Percentiles rank a stretch among this genome's conserved stretches.
Evolutionary conservation across 768 basidiomycete species (phyloP).

Genomic region (Mycena chlorophos): DNA sequence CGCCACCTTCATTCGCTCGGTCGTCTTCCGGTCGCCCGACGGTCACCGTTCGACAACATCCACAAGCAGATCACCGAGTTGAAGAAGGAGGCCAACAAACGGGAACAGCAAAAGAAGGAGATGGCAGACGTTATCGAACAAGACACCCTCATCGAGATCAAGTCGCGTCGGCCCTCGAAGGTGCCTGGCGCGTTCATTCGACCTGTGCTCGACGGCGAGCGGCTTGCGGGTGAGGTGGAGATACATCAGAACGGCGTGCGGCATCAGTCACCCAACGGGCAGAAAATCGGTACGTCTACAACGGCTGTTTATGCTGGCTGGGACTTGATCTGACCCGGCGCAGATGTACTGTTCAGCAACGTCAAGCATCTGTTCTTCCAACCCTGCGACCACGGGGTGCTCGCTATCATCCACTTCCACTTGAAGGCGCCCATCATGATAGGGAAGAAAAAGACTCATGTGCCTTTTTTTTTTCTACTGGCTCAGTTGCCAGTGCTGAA

Average conservation of each 20-base stretch:
- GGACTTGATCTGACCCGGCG: not conserved
- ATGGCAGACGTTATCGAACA: constrained; percentile 98
- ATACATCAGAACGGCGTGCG: constrained; percentile 97
- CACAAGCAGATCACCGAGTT: constrained; percentile 91
- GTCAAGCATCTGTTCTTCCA: constrained; percentile 99
- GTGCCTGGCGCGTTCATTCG: constrained; percentile 91
- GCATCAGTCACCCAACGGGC: constrained; percentile 84
- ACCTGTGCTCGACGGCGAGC: constrained; percentile 92
- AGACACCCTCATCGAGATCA: constrained; percentile 84
- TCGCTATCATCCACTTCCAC: constrained; percentile 93
- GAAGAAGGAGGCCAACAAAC: constrained; percentile 96
- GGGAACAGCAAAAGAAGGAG: constrained; percentile 96
- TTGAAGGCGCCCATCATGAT: constrained; percentile 96
- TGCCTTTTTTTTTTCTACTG: constrained; percentile 52
- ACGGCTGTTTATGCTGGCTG: constrained; percentile 9
- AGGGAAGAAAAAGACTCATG: constrained; percentile 96
- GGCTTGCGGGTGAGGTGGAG: constrained; percentile 95
- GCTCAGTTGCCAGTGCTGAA: constrained; percentile 1
- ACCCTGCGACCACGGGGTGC: constrained; percentile 92
- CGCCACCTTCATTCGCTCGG: constrained; percentile 92
- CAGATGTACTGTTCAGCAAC: constrained; percentile 94
- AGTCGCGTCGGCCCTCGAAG: constrained; percentile 81
- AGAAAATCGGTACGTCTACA: constrained; percentile 88
- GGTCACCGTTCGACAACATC: constrained; percentile 82
- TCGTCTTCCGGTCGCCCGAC: constrained; percentile 91